Evolutionary conservation across 352 stramenopile genomes (phyloP).

Genomic region (Pseudoperonospora humuli): DNA sequence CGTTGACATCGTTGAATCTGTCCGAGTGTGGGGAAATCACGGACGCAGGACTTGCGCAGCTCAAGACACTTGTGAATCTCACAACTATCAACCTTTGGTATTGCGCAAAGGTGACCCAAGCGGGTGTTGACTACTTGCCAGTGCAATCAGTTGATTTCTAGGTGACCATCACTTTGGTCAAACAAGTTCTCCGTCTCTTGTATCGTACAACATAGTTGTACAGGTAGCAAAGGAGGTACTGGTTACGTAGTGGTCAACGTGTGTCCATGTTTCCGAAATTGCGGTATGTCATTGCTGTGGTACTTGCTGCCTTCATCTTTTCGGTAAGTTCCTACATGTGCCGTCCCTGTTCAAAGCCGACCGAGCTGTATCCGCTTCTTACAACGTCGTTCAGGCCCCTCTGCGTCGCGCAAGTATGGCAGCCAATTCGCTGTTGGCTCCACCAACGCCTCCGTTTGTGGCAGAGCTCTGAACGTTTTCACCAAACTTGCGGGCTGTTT

Average conservation of each 20-base stretch:
- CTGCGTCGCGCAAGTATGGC: slow-evolving; percentile 70
- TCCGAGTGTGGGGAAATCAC: too few species aligned
- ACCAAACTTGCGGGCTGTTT: slow-evolving; percentile 73
- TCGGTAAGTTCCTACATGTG: slow-evolving; percentile 1
- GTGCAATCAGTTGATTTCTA: too few species aligned
- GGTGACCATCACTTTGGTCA: too few species aligned
- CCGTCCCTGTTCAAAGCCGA: neutral
- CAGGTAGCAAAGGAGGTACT: neutral
- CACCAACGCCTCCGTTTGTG: slow-evolving; percentile 39
- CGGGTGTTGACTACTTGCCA: slow-evolving; percentile 45
- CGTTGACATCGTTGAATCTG: slow-evolving; percentile 60
- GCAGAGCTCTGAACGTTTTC: slow-evolving; percentile 38
- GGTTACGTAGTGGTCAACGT: neutral
- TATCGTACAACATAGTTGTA: neutral
- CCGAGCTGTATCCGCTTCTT: neutral
- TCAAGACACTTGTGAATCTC: too few species aligned
- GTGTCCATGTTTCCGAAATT: slow-evolving; percentile 10
- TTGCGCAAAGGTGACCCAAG: slow-evolving; percentile 62
- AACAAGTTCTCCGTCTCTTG: too few species aligned
- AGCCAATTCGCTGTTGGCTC: slow-evolving; percentile 74
- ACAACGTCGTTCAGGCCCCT: slow-evolving; percentile 17
- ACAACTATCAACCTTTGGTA: slow-evolving; percentile 73
- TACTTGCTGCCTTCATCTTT: neutral
- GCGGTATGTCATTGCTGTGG: slow-evolving; percentile 7
- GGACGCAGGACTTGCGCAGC: too few species aligned